Base-by-base conservation (phyloP, 345 rosid genomes). In the Hypericum androsaemum region DNA sequence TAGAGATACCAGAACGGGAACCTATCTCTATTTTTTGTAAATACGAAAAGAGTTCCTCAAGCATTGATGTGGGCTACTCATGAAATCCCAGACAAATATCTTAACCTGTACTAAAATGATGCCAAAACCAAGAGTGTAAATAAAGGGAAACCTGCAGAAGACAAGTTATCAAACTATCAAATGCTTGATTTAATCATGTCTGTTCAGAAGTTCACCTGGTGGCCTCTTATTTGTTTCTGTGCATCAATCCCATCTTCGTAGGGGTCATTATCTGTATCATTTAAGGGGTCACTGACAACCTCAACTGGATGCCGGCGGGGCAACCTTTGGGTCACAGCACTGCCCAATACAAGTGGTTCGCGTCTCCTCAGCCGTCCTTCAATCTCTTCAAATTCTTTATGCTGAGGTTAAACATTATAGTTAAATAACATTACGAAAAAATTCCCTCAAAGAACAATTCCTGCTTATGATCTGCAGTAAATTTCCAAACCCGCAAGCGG, bases 351-450 rank as follows among this genome's bases (percentile, higher is more conserved):
- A 63, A 88, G 63, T 10, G 98, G 98, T 53, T 85, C 94, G 59
- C 82, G 87, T 68, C 74, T 82, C 56, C 77, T 75, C 61, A 81
- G 77, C 43, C 82, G 83, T 52, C 85, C 85, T 66, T 92, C 84
- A 67, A 92, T 83, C 71, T 92, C 97, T 65, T 83, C 95, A 70
- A 92, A 92, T 59, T 92, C 98, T 74, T 85, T 88, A 63, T 92
- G 98, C 98, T 88, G 85, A 47, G 73, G 61, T 71, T 35, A 50
- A 17, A 60, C 51, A 37, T 55, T 38, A 36, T 55, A 1, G n/a
- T 47, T 55, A 50, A 14, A 56, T 53, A 35, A 32, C 37, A 49
- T 7, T 3, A 14, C 36, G 43, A 46, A 46, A 39, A 10, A 48
- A 36, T 12, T 39, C 50, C 17, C 12, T 12, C 12, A 45, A 53